Percentiles rank a stretch among this genome's conserved stretches.
phyloP scores from a whole-genome alignment of 2,329 filamentous ascomycete genomes.

The Cordyceps cateniannulata region DNA sequence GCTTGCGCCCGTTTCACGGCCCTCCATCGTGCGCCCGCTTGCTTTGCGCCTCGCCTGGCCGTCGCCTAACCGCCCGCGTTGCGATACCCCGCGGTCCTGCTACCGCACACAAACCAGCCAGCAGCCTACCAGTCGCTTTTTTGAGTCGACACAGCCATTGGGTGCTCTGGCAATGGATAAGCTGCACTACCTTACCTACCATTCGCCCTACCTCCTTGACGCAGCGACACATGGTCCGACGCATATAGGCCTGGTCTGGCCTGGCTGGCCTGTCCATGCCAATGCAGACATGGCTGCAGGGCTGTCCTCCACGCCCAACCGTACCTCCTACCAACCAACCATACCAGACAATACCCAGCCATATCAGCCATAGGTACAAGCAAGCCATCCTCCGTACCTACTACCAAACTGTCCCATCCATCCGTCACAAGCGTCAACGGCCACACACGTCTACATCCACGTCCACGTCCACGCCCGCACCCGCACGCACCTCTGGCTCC shows the following conservation, averaged over 20 bases:
- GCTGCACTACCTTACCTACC: background rate
- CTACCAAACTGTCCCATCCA: background rate
- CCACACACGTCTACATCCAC: conserved; percentile 19
- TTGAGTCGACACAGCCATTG: background rate
- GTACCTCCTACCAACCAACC: background rate
- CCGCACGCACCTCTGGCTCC: background rate
- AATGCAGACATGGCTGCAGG: conserved; percentile 2
- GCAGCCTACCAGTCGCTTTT: background rate
- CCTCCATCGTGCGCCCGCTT: background rate
- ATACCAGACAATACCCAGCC: too few species aligned
- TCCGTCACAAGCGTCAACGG: conserved; percentile 14
- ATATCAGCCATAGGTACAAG: too few species aligned
- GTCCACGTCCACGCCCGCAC: too few species aligned
- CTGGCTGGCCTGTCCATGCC: background rate
- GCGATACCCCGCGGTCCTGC: background rate
- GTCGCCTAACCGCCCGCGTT: background rate
- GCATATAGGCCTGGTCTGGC: background rate
- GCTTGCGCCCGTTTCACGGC: background rate
- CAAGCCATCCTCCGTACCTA: too few species aligned
- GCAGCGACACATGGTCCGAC: background rate
- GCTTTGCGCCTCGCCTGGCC: conserved; percentile 1
- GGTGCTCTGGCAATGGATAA: background rate
- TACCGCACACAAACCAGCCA: background rate
- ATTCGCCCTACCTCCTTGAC: background rate
- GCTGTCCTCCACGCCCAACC: conserved; percentile 1